Evolutionary conservation across 192 early-diverging fungal genomes (phyloP), one percentile per base, ranked within the genome.

Genomic region (Coemansia sp.): DNA sequence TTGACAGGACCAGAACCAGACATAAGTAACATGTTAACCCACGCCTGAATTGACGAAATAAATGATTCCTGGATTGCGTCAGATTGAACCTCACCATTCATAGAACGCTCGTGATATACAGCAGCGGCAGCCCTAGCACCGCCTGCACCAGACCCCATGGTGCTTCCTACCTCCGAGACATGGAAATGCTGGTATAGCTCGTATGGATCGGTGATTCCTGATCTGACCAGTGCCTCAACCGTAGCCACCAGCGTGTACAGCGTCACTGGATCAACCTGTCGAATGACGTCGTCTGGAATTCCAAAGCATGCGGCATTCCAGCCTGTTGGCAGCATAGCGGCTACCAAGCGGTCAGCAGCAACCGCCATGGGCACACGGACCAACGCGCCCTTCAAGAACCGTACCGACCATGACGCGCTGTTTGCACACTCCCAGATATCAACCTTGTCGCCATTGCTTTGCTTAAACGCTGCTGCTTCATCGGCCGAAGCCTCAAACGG

Each of bases 101-200:
- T 62, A 1, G 83, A 48, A 38, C 95, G 89, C 25, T 89, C 87
- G 61, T 83, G 72, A 83, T 89, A 93, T 37, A 93, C 83, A 45
- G 87, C 85, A 49, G 85, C 83, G 27, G 87, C 74, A 19, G 92
- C 85, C 7, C 9, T 16, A 75, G 59, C 87, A 57, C 95, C 94
- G 71, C 95, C 95, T 52, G 93, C 86, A 83, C 90, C 92, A 53
- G 90, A 92, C 58, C 95, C 94, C 31, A 87, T 86, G 29, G 87
- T 86, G 85, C 90, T 97, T 56, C 95, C 95, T 51, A 97, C 86
- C 70, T 97, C 93, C 54, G 91, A 91, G 37, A 97, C 92, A 67
- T 97, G 95, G 57, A 97, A 90, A 65, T 95, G 93, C 74, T 93
- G 85, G 85, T 92, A 97, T 78, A 97, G 92, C 82, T 97, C 93